Conservation (phyloP, 2,329 filamentous ascomycete species). For the Zymoseptoria ardabiliae region DNA sequence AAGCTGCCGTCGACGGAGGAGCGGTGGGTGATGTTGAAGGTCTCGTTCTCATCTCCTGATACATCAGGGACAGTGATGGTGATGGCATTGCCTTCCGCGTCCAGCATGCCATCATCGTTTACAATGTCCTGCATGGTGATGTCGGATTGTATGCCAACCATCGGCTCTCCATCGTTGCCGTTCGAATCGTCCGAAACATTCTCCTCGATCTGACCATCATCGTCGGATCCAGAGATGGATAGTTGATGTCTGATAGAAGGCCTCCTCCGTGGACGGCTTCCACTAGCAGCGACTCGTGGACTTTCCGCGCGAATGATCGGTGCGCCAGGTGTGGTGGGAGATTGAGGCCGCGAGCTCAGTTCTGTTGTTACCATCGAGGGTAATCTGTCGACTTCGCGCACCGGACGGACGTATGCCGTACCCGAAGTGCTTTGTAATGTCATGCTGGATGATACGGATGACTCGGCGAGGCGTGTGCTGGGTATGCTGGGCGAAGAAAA, state of each 20-base stretch:
- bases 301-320: conserved; percentile 48
- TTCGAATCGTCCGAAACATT: conserved; percentile 71
- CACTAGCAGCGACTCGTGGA: conserved; percentile 40
- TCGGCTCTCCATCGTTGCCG: conserved; percentile 67
- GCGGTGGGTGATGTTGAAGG: conserved; percentile 89
- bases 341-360: conserved; percentile 81
- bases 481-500: conserved; percentile 24
- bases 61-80: conserved; percentile 70
- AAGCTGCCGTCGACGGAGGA: conserved; percentile 79
- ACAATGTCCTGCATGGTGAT: conserved; percentile 87
- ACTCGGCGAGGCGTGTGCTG: conserved; percentile 14
- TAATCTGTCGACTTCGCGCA: conserved; percentile 73
- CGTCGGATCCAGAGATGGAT: conserved; percentile 76
- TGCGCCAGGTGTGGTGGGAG: conserved; percentile 75
- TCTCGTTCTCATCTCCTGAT: conserved; percentile 76
- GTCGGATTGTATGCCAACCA: conserved; percentile 69
- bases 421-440: conserved; percentile 25
- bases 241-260: conserved; percentile 85
- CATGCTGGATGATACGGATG: conserved; percentile 22
- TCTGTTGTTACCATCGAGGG: conserved; percentile 73
- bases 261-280: conserved; percentile 56
- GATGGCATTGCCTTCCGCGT: conserved; percentile 59
- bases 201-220: conserved; percentile 80
- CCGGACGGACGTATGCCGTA: conserved; percentile 61
- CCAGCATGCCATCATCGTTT: conserved; percentile 71